Base-by-base conservation (phyloP, 2,329 filamentous ascomycete genomes). In the Xylariomycetidae sp. region DNA sequence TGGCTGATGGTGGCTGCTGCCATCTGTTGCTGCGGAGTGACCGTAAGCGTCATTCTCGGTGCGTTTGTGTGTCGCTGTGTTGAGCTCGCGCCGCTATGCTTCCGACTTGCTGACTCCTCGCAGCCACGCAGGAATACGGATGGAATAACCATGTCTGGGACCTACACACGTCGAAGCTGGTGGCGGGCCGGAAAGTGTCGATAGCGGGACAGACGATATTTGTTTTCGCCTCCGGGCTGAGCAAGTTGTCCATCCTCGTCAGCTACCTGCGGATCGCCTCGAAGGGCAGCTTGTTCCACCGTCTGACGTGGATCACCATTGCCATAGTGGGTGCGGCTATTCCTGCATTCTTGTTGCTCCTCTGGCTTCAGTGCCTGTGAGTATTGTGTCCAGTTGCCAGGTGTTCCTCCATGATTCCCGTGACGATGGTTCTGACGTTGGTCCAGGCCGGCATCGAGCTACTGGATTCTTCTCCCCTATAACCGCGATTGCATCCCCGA, bases 191-290 rank as follows among this genome's bases (percentile, higher is more conserved):
- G 16, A 44, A 65, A 38, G 52, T 64, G 10, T 65, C 63, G 10
- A 50, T 65, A 10, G 59, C 60, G 5, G 58, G 49, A 1, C 61
- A 65, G 44, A 57, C 55, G 12, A 44, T 64, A 6, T 66, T 65
- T 37, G 29, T 64, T 6, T 56, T 61, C 15, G 54, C 60, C 5
- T 63, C 61, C 0, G 51, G 50, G 1, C 39, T 63, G 2, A 53
- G 59, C 13, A 66, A 66, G 37, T 34, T 58, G 3, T 65, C 63
- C 1, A 65, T 66, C 19, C 50, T 66, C 3, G 35, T 54, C 4
- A 60, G 57, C 19, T 66, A 66, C 36, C 48, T 64, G 3, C 51
- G 63, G 9, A 57, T 66, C n/a, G 61, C 60, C 2, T 53, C 55
- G 0, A 31, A 38, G 8, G 40, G 47, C 4, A 56, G 55, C 2